Base-by-base conservation (phyloP, 1,139 yeast species). In the Blastobotrys arbuscula region DNA sequence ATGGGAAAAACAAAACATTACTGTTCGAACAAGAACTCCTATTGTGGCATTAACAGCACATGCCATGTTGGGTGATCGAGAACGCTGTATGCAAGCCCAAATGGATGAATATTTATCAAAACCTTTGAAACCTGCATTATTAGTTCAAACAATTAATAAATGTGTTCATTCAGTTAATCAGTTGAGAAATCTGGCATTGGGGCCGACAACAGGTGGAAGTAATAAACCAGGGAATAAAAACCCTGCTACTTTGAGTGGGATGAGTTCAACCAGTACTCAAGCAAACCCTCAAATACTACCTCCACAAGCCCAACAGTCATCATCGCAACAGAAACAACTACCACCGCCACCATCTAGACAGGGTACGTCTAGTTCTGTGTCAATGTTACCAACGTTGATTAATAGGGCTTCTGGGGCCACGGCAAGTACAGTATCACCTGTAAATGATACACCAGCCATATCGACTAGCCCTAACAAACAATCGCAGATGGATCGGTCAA, bases 41-140 rank as follows among this genome's bases (percentile, higher is more conserved):
- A 86, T 87, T 57, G 87, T 87, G 59, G 95, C 96, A 0, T 72
- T 87, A 50, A 87, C 96, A 0, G 96, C 95, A 0, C 95, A 87
- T 65, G 95, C 95, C 3, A 86, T 86, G 95, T 74, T 86, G 71
- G 94, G 94, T 39, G 96, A 87, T 65, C 72, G 95, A 51, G 95
- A 86, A 64, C 77, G 85, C 58, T 86, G 95, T 50, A 73, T 86
- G 66, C 85, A 85, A 51, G 88, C 89, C 42, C 95, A 89, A 50
- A 87, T 87, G 95, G 96, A 87, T 65, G 95, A 86, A 62, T 87
- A 87, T 64, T 79, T 87, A 43, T 82, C 92, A 16, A 87, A 87
- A 63, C 96, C 96, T 1, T 73, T 87, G 64, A 87, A 86, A 63
- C 95, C 95, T 1, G 82, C 84, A 55, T 70, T 86, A 54, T 72